These are phyloP conservation scores for Gamarada debralockiae DNA, from an alignment of 495 filamentous ascomycete genomes.

Conservation along the genomic window DNA sequence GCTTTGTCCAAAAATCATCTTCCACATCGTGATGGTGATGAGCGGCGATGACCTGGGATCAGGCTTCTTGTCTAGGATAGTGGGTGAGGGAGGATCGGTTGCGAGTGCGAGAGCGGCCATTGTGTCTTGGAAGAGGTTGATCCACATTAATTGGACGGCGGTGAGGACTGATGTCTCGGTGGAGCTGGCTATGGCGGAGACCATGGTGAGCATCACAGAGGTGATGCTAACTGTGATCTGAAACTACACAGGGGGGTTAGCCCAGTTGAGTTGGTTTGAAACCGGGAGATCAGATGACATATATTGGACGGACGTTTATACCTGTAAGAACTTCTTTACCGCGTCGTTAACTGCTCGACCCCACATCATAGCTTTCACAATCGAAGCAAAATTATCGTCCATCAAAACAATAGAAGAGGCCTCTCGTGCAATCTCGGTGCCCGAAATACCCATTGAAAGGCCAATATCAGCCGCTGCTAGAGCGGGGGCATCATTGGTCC, in stretches of 20 bases:
- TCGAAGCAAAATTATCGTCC: slow-evolving; percentile 87
- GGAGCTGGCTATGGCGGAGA: slow-evolving; percentile 67
- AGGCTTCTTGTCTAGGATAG: slow-evolving; percentile 79
- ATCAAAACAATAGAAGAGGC: slow-evolving; percentile 91
- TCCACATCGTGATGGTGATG: slow-evolving; percentile 88
- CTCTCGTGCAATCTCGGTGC: slow-evolving; percentile 89
- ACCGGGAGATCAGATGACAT: too few relatives aligned
- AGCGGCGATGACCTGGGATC: slow-evolving; percentile 70
- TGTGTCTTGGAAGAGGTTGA: slow-evolving; percentile 93
- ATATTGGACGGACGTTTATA: too few relatives aligned
- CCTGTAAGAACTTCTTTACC: slow-evolving; percentile 87
- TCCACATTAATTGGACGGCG: slow-evolving; percentile 89
- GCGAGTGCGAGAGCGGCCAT: slow-evolving; percentile 86
- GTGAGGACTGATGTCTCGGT: slow-evolving; percentile 69
- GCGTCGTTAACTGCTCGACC: slow-evolving; percentile 88
- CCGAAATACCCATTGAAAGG: slow-evolving; percentile 92
- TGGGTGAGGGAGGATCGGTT: slow-evolving; percentile 76
- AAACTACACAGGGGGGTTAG: too few relatives aligned
- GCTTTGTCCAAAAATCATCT: slow-evolving; percentile 88
- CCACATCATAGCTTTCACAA: slow-evolving; percentile 87
- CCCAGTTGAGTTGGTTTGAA: too few relatives aligned
- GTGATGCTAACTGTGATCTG: slow-evolving; percentile 92
- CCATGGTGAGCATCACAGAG: slow-evolving; percentile 77
- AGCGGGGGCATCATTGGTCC: slow-evolving; percentile 89
- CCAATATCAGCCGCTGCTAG: slow-evolving; percentile 83